phyloP scores from a whole-genome alignment of 23 red algal genomes.

The Cyanidioschyzon merolae region DNA sequence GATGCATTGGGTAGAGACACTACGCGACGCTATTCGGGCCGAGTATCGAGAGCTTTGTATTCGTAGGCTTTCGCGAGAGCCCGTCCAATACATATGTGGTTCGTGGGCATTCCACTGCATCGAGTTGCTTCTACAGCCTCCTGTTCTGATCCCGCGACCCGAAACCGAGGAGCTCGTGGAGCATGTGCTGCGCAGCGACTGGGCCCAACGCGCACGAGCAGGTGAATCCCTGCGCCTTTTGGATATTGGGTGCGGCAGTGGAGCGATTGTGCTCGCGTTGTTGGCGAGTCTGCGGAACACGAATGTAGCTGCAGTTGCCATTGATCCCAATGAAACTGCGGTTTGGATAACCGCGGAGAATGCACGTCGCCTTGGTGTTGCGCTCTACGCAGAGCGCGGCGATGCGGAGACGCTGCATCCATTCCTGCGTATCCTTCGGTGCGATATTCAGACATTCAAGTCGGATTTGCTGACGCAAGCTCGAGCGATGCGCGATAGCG shows the following conservation, averaged over 20 bases:
- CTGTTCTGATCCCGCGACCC: slow-evolving; percentile 84
- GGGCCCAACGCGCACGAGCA: not conserved
- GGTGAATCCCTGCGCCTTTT: slow-evolving; percentile 19
- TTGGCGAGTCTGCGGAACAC: slow-evolving; percentile 14
- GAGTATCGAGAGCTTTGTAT: slow-evolving; percentile 15
- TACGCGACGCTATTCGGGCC: not conserved
- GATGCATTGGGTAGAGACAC: not conserved
- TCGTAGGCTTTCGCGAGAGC: slow-evolving; percentile 24
- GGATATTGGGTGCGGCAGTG: slow-evolving; percentile 76
- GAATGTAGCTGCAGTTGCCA: slow-evolving; percentile 29
- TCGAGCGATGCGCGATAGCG: not conserved
- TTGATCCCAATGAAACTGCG: slow-evolving; percentile 37
- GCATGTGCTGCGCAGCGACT: slow-evolving; percentile 18
- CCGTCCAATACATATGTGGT: slow-evolving; percentile 87
- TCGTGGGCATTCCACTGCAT: slow-evolving; percentile 80
- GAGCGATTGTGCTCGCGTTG: slow-evolving; percentile 67
- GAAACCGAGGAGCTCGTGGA: slow-evolving; percentile 90
- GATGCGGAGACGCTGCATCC: not conserved
- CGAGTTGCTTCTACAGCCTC: slow-evolving; percentile 33
- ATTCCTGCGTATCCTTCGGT: not conserved
- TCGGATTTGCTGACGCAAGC: not conserved
- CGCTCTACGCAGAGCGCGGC: not conserved
- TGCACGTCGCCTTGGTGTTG: not conserved
- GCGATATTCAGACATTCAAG: not conserved
- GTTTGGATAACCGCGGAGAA: slow-evolving; percentile 35